These are phyloP conservation scores for Petasospora rhodanensis DNA, from an alignment of 1,139 yeast genomes.

Conservation along the genomic window DNA sequence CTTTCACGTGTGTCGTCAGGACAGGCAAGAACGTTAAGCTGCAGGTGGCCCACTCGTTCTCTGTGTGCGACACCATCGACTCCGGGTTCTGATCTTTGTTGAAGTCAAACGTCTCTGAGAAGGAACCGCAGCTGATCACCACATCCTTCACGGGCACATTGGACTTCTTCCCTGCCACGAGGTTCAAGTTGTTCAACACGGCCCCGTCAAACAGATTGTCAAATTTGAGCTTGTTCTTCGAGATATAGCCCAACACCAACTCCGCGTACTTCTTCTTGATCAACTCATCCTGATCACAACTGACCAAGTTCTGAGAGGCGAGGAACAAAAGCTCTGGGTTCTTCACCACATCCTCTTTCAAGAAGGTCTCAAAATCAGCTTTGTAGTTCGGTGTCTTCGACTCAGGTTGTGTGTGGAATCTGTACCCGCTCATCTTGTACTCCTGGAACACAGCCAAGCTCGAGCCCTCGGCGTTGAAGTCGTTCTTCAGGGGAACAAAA, in stretches of 20 bases:
- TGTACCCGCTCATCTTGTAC: conserved; percentile 26
- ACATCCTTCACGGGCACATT: conserved; percentile 9
- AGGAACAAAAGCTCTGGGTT: conserved; percentile 19
- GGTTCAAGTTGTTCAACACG: conserved; percentile 25
- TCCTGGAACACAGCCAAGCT: conserved; percentile 34
- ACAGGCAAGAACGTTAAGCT: conserved; percentile 33
- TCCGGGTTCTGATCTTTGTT: conserved; percentile 16
- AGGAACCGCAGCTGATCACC: conserved; percentile 26
- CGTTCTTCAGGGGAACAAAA: conserved; percentile 26
- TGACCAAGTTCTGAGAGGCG: conserved; percentile 28
- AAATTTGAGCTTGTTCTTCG: conserved; percentile 18
- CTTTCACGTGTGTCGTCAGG: conserved; percentile 29
- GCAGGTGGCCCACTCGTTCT: conserved; percentile 34
- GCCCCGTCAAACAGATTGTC: conserved; percentile 29
- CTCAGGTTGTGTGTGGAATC: neutral
- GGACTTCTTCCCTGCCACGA: conserved; percentile 13
- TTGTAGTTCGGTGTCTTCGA: conserved; percentile 1
- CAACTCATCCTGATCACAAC: conserved; percentile 17
- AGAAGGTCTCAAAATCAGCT: conserved; percentile 23
- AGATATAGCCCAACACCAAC: conserved; percentile 27
- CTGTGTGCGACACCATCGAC: conserved; percentile 25
- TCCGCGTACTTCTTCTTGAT: conserved; percentile 22
- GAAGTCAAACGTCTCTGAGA: conserved; percentile 29
- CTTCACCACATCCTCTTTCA: conserved; percentile 19
- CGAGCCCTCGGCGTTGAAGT: conserved; percentile 24